A percentile compares a stretch with the other conserved stretches of the same genome.
Evolutionary conservation across 208 protist genomes (phyloP).

Genomic region (Trypanosoma rangeli): DNA sequence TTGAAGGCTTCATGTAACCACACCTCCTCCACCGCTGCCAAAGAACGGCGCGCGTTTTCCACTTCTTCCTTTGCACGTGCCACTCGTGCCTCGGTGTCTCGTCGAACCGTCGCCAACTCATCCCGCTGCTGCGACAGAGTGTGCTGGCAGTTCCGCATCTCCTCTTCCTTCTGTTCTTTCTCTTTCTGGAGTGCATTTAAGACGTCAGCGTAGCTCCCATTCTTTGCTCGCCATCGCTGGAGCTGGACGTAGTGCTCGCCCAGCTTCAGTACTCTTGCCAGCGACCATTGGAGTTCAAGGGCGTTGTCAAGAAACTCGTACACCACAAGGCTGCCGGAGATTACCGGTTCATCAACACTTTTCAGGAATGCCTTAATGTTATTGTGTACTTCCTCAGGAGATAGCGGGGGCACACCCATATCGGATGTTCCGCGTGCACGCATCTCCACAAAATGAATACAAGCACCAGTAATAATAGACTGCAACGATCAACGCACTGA

Average conservation of each 20-base stretch:
- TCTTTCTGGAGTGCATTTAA: conserved; percentile 31
- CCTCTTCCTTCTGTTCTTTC: conserved; percentile 20
- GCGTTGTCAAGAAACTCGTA: conserved; percentile 53
- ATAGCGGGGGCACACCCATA: background rate
- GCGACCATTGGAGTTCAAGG: conserved; percentile 41
- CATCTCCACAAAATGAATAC: background rate
- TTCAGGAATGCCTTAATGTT: conserved; percentile 13
- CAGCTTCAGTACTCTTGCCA: conserved; percentile 38
- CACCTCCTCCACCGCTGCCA: conserved; percentile 29
- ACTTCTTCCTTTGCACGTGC: conserved; percentile 26
- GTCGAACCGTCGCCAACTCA: conserved; percentile 47
- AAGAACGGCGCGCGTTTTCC: conserved; percentile 25
- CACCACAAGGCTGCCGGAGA: conserved; percentile 37
- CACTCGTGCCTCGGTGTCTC: conserved; percentile 54
- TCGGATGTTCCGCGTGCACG: background rate
- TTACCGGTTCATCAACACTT: conserved; percentile 26
- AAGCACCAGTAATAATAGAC: background rate
- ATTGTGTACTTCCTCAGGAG: conserved; percentile 3
- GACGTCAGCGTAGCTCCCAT: conserved; percentile 32
- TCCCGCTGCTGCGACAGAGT: conserved; percentile 33
- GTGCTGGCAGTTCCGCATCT: conserved; percentile 34
- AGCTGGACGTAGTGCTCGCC: conserved; percentile 34
- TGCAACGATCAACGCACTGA: background rate
- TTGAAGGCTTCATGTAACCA: conserved; percentile 30
- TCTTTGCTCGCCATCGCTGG: conserved; percentile 31